These are phyloP conservation scores for Solanum bulbocastanum DNA, from an alignment of 257 asterid species.

Conservation along the genomic window DNA sequence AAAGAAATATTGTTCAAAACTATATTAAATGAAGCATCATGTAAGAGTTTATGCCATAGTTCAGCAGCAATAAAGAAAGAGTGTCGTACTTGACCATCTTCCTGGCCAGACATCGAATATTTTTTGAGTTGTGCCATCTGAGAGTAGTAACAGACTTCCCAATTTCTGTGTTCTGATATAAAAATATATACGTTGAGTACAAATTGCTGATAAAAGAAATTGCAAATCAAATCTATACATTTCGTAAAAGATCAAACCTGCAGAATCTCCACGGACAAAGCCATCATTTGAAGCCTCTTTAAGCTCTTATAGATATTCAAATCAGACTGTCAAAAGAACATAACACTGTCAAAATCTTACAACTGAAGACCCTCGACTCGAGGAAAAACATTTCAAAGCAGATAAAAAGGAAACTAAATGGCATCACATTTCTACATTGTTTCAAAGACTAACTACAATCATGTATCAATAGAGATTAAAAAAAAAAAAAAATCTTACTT, in stretches of 20 bases:
- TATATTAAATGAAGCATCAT: not conserved
- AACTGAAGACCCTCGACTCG: not conserved
- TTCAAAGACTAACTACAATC: slow-evolving; percentile 10
- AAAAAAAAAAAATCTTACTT: no score
- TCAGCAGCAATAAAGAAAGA: not conserved
- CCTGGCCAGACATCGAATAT: slow-evolving; percentile 42
- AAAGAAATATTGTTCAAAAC: not conserved
- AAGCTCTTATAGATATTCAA: slow-evolving; percentile 43
- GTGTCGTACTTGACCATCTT: slow-evolving; percentile 44
- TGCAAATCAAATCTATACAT: not conserved
- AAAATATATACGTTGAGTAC: slow-evolving; percentile 4
- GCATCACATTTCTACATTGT: not conserved
- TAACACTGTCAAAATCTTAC: slow-evolving; percentile 5
- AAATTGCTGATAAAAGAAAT: not conserved
- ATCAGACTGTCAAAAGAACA: slow-evolving; percentile 42
- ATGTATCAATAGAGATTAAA: not conserved
- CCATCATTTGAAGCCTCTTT: slow-evolving; percentile 66
- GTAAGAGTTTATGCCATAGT: not conserved
- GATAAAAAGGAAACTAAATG: not conserved
- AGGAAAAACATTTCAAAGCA: not conserved
- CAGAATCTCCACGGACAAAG: slow-evolving; percentile 58
- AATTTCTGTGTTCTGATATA: slow-evolving; percentile 46
- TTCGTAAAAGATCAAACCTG: slow-evolving; percentile 32
- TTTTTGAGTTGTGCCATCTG: slow-evolving; percentile 38
- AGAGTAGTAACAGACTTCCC: slow-evolving; percentile 54